Evolutionary conservation across 1,139 yeast species (phyloP).

Genomic region (Saccharomycopsis phalli): DNA sequence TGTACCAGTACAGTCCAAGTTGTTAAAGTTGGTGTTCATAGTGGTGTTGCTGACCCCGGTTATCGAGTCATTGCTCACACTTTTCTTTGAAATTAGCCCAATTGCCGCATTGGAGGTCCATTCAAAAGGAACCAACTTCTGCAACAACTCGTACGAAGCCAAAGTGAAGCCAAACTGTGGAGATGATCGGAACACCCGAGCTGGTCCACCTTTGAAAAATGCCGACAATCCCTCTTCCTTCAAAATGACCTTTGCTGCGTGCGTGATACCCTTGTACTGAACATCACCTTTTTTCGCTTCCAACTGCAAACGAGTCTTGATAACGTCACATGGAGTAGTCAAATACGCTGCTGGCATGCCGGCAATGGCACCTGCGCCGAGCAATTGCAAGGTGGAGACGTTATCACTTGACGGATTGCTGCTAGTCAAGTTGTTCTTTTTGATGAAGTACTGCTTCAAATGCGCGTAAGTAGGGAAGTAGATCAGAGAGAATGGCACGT

Average conservation of each 20-base stretch:
- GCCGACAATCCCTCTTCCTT: constrained; percentile 75
- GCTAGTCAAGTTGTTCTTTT: constrained; percentile 26
- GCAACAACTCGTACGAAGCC: constrained; percentile 89
- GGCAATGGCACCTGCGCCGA: constrained; percentile 86
- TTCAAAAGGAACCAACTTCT: constrained; percentile 46
- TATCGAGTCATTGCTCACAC: constrained; percentile 11
- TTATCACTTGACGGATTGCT: constrained; percentile 31
- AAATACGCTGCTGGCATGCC: constrained; percentile 97
- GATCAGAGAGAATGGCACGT: constrained; percentile 94
- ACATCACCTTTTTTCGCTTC: constrained; percentile 74
- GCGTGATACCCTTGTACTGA: constrained; percentile 63
- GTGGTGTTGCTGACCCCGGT: constrained; percentile 4
- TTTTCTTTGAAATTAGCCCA: constrained; percentile 4
- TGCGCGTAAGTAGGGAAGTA: constrained; percentile 97
- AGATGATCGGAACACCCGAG: constrained; percentile 88
- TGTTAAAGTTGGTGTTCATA: constrained; percentile 14
- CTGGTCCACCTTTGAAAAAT: constrained; percentile 93
- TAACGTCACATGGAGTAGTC: constrained; percentile 95
- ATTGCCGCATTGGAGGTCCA: constrained; percentile 6
- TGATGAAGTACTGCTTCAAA: constrained; percentile 71
- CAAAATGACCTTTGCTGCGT: constrained; percentile 67
- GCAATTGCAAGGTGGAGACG: constrained; percentile 73
- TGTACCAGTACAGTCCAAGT: constrained; percentile 3
- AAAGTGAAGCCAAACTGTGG: constrained; percentile 97
- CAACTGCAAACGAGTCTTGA: constrained; percentile 89